Base-by-base conservation (phyloP, 805 yeast species). In the Millerago galiae region DNA sequence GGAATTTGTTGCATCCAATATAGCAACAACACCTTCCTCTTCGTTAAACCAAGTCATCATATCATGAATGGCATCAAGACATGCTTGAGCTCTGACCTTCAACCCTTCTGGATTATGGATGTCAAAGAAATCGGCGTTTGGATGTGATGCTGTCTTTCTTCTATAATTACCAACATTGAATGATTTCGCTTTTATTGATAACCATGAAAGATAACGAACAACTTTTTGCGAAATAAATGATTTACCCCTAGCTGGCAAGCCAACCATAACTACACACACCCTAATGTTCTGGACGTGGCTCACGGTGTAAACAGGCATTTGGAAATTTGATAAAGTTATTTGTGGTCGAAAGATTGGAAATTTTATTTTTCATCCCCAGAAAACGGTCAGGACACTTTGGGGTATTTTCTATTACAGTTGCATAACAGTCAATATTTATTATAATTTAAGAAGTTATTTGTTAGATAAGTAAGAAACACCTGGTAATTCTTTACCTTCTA, bases 401-500 rank as follows among this genome's bases (percentile, higher is more conserved):
- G 32, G 24, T 21, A 21, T n/a, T 29, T 29, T n/a, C 32, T n/a
- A 6, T n/a, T 29, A 13, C 11, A n/a, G 14, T 28, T 13, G 8
- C 17, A 14, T n/a, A 27, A 27, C n/a, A n/a, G 13, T 27, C 30
- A 7, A 29, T n/a, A n/a, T 29, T 14, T 5, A 14, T 7, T 29
- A 31, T 31, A 16, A 16, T 13, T 32, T n/a, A 17, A n/a, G 25
- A 13, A 40, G 25, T 50, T 67, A 62, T 67, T 87, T 89, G 71
- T 77, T 81, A 54, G 95, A 81, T 60, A 90, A 81, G 71, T 90
- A 95, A 62, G 75, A 81, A 58, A 93, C 98, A 81, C 99, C 99
- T 61, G 99, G 99, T 61, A 93, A 79, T 59, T 77, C 93, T 81
- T 93, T 93, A 74, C 99, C 99, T 77, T 93, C 99, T 66, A 93